These are phyloP conservation scores for Boletus pseudo-olivaceus DNA, from an alignment of 768 basidiomycete genomes.

Conservation along the genomic window DNA sequence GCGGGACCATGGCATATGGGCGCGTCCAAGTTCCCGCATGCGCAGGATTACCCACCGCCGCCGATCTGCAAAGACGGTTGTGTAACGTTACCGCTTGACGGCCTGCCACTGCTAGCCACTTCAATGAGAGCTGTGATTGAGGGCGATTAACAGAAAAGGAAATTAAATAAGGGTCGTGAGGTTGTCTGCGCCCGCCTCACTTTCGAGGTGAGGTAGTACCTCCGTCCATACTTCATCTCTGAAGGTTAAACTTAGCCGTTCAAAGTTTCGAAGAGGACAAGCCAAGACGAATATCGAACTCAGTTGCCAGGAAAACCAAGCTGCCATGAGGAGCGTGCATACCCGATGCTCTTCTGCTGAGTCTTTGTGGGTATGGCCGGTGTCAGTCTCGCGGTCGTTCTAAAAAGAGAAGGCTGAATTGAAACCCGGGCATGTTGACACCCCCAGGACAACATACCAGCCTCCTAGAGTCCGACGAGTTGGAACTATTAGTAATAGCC, in stretches of 20 bases:
- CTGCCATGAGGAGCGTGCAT: neutral
- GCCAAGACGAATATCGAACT: neutral
- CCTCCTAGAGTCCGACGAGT: neutral
- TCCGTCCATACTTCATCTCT: neutral
- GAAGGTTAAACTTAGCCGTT: slow-evolving; percentile 7
- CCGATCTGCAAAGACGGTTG: neutral
- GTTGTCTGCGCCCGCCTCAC: neutral
- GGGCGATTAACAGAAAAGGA: neutral
- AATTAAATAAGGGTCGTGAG: neutral
- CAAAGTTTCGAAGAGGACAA: slow-evolving; percentile 10
- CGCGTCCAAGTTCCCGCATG: neutral
- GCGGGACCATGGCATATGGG: neutral
- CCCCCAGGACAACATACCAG: neutral
- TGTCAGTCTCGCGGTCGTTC: neutral
- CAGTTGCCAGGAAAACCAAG: slow-evolving; percentile 9
- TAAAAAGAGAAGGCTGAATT: neutral
- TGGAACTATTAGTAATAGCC: neutral
- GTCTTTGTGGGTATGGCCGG: slow-evolving; percentile 1
- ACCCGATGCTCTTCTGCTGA: slow-evolving; percentile 4
- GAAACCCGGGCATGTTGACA: neutral
- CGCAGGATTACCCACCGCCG: neutral
- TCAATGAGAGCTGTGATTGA: neutral
- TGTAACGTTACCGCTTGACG: neutral
- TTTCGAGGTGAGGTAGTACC: neutral
- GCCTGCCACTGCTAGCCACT: too few relatives aligned